Evolutionary conservation across 2,329 filamentous ascomycete genomes (phyloP), one percentile per base, ranked within the genome.

Genomic region (Dactylellina leptospora): DNA sequence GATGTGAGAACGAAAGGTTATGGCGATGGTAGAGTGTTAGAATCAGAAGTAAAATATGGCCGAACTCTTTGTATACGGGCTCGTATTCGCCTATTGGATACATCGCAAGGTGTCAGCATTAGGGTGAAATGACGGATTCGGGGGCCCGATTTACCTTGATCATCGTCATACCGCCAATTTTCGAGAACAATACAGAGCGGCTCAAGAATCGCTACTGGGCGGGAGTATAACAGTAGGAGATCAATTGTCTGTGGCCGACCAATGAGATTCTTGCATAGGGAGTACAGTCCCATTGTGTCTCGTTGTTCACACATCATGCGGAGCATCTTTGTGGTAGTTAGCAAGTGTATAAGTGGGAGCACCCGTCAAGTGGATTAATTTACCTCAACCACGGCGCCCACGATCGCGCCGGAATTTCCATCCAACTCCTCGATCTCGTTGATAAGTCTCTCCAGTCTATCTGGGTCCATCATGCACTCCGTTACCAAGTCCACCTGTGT

Each of bases 11-110:
- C 0, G 83, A 84, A 8, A 95, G 82, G 55, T 86, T 85, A 76
- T 93, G 93, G 11, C 91, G 87, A 77, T 91, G 86, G n/a, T 89
- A 85, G 74, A 92, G 88, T 0, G 89, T 89, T 55, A 93, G 80
- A 0, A 92, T 84, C 1, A 95, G 82, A 0, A 95, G 83, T 5
- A 95, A 80, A 13, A 93, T 87, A 0, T 89, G 87, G 0, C 90
- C 90, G 75, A 93, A 95, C 76, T 96, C 91, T 77, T 95, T 91
- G 76, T 95, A 95, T 0, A 92, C 87, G 0, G 90, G 90, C 78
- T 93, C 91, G 76, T 92, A 92, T 77, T 95, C 91, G 58, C 87
- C 88, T 81, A 51, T 5, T 30, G 2, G 40, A 2, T 8, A 16
- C n/a, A n/a, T 3, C 18, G 55, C 78, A 18, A 13, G 8, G 13